Base-by-base conservation (phyloP, 2,329 filamentous ascomycete species). In the Alternaria gansuensis region DNA sequence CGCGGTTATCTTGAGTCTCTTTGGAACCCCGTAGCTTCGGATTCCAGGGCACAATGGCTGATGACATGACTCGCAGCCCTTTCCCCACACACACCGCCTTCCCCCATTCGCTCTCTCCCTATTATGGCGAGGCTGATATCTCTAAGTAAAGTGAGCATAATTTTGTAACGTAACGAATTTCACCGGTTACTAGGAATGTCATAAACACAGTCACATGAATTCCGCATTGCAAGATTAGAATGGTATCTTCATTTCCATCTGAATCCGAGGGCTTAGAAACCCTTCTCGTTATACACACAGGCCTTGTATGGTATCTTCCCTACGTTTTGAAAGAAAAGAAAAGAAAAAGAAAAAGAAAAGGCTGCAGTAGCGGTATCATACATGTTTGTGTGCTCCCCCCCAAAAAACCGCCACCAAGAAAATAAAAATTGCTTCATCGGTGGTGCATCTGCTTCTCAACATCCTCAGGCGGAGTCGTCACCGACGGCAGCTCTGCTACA, bases 401-500 rank as follows among this genome's bases (percentile, higher is more conserved):
- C 5, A 49, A 24, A 28, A 49, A 24, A 39, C 24, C 24, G 7
- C n/a, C 3, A 9, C 17, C 4, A 11, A 1, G 2, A 21, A 39
- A 39, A 39, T 8, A 8, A 9, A 21, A 2, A 11, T 10, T 14
- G 40, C 24, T 31, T 31, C 33, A 55, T 34, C 49, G 50, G 11
- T 40, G 37, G 23, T 43, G 45, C 31, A 66, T 21, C 49, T 65
- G 64, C 52, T 69, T 65, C 57, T 73, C 67, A 28, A 64, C 34
- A 29, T 69, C 66, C 40, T 68, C 64, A 1, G 67, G 68, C n/a
- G 68, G 70, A 9, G 68, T 69, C 48, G 45, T 62, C 8, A 66
- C 46, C 3, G 66, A 56, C 9, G 58, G 60, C 64, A 69, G 48
- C 51, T 70, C 68, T 9, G 64, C 63, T 5, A 53, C 58, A 44